phyloP scores from a whole-genome alignment of 805 yeast species.

The Millerago galiae region DNA sequence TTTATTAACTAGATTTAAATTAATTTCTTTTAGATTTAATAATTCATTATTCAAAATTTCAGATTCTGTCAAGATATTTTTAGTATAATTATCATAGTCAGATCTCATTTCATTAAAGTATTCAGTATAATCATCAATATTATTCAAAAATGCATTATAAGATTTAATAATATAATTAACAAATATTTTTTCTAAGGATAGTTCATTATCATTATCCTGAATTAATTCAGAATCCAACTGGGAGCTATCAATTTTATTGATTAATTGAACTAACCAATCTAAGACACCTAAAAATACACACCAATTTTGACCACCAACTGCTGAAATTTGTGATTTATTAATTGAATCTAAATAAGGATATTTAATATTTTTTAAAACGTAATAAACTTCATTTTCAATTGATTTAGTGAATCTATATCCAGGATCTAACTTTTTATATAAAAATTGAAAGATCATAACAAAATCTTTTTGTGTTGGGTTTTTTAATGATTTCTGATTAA shows the following conservation, averaged over 20 bases:
- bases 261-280: constrained; percentile 70
- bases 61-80: constrained; percentile 10
- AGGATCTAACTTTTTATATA: constrained; percentile 74
- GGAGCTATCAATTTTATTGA: constrained; percentile 32
- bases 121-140: constrained; percentile 54
- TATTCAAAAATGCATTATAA: constrained; percentile 59
- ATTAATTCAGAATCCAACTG: constrained; percentile 22
- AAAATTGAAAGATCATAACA: constrained; percentile 68
- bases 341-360: constrained; percentile 80
- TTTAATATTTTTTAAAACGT: constrained; percentile 53
- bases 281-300: constrained; percentile 75
- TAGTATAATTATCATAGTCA: constrained; percentile 23
- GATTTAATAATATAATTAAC: constrained; percentile 58
- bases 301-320: constrained; percentile 91
- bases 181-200: constrained; percentile 38
- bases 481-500: constrained; percentile 56
- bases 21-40: constrained; percentile 31
- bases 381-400: constrained; percentile 70
- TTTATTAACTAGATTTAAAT: constrained; percentile 37
- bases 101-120: constrained; percentile 48
- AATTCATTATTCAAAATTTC: constrained; percentile 36
- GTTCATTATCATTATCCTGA: constrained; percentile 26
- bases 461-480: constrained; percentile 88
- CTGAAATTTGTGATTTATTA: constrained; percentile 79
- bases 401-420: constrained; percentile 62